phyloP scores from a whole-genome alignment of 2,329 filamentous ascomycete genomes.

The Pyrenophora graminea region DNA sequence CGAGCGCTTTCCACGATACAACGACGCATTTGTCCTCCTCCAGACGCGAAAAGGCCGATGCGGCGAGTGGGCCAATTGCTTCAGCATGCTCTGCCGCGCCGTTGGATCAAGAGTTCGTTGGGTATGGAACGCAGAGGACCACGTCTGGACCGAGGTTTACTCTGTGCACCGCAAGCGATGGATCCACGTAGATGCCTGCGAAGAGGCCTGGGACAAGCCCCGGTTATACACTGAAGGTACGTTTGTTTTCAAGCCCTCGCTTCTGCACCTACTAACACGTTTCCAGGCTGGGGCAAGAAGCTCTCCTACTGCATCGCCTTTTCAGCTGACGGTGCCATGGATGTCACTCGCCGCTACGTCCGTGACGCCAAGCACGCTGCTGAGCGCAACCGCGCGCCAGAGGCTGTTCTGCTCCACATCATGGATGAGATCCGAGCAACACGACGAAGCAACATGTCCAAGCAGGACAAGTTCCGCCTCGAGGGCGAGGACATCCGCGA shows the following conservation, averaged over 20 bases:
- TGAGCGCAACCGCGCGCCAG: conserved; percentile 78
- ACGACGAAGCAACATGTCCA: conserved; percentile 80
- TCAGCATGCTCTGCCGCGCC: conserved; percentile 95
- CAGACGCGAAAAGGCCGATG: conserved; percentile 84
- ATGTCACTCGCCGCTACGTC: conserved; percentile 70
- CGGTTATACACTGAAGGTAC: conserved; percentile 83
- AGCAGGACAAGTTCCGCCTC: conserved; percentile 79
- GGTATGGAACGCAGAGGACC: conserved; percentile 98
- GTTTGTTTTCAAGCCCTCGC: conserved; percentile 28
- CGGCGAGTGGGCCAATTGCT: conserved; percentile 98
- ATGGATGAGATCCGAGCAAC: conserved; percentile 88
- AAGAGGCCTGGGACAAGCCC: conserved; percentile 94
- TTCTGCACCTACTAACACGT: conserved; percentile 14
- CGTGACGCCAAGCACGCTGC: conserved; percentile 73
- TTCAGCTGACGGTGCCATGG: conserved; percentile 78
- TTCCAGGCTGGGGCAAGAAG: conserved; percentile 83
- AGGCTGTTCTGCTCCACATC: conserved; percentile 89
- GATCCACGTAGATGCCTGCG: conserved; percentile 95
- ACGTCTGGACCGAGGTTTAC: conserved; percentile 97
- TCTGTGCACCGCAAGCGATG: conserved; percentile 90
- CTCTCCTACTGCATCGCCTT: conserved; percentile 98
- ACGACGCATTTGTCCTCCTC: conserved; percentile 89
- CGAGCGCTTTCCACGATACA: conserved; percentile 92
- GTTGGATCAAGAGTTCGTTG: conserved; percentile 89
- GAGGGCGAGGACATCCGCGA: conserved; percentile 80